Percentiles rank a stretch among this genome's conserved stretches.
Evolutionary conservation across 148 eudicot species (phyloP).

Genomic region (Arbutus unedo): DNA sequence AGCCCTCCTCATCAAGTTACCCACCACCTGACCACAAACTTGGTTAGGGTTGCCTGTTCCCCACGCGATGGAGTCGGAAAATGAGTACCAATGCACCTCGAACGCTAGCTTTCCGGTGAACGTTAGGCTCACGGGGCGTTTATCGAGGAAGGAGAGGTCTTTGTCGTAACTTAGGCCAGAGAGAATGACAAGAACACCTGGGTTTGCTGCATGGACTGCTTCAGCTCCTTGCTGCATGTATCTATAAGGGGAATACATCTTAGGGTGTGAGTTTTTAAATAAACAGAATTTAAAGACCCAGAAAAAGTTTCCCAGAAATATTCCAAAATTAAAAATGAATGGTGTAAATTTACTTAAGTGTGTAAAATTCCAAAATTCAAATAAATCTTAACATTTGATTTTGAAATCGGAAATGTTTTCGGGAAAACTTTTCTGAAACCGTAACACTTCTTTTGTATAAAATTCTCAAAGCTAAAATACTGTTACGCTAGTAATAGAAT

Average conservation of each 20-base stretch:
- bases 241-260: slow-evolving; percentile 30
- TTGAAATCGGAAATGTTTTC: too few species aligned
- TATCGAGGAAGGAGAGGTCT: slow-evolving; percentile 59
- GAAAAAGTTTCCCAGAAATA: too few species aligned
- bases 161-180: slow-evolving; percentile 72
- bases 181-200: slow-evolving; percentile 62
- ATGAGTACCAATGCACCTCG: slow-evolving; percentile 81
- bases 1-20: slow-evolving; percentile 31
- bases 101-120: slow-evolving; percentile 59
- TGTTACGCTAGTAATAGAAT: too few species aligned
- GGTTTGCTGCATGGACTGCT: slow-evolving; percentile 78
- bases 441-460: too few species aligned
- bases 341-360: too few species aligned
- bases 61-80: slow-evolving; percentile 60
- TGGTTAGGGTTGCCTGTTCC: slow-evolving; percentile 59
- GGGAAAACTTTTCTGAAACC: too few species aligned
- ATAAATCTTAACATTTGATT: too few species aligned
- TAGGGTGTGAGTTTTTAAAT: too few species aligned
- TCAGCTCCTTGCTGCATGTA: slow-evolving; percentile 94
- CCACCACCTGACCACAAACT: slow-evolving; percentile 49
- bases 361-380: too few species aligned
- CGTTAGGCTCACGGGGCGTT: slow-evolving; percentile 33
- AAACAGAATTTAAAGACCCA: too few species aligned
- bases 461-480: too few species aligned
- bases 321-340: too few species aligned